Conservation (phyloP, 2,329 filamentous ascomycete species). For the Colletotrichum sp. region DNA sequence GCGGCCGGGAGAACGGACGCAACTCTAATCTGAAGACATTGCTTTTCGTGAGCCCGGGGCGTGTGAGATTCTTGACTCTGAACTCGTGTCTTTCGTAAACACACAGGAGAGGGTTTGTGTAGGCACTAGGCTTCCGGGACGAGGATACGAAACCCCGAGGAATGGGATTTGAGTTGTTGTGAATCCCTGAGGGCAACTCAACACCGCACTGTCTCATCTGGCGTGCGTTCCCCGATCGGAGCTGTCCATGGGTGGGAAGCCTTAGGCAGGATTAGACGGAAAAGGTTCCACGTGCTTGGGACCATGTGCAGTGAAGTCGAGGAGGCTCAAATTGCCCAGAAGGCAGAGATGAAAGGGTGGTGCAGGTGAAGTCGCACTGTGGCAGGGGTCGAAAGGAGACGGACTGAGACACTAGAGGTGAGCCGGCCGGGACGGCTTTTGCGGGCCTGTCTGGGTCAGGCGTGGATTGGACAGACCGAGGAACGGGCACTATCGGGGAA, state of each 20-base stretch:
- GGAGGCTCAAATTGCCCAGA: not conserved
- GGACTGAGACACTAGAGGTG: not conserved
- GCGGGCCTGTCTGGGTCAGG: not conserved
- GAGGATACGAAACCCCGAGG: not conserved
- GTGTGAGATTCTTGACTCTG: not conserved
- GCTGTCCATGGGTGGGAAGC: not conserved
- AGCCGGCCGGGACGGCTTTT: slow-evolving; percentile 10
- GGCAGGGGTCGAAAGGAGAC: slow-evolving; percentile 4
- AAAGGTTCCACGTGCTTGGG: slow-evolving; percentile 13
- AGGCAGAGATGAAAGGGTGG: not conserved
- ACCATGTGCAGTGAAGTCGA: not conserved
- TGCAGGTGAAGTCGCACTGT: not conserved
- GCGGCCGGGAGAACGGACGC: not conserved
- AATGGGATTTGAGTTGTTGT: slow-evolving; percentile 18
- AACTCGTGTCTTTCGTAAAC: not conserved
- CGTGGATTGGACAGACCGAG: not conserved
- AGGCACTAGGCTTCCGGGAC: not conserved
- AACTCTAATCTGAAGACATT: slow-evolving; percentile 16
- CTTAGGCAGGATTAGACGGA: not conserved
- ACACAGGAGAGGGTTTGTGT: not conserved
- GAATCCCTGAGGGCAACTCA: slow-evolving; percentile 17
- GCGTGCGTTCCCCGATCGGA: slow-evolving; percentile 11
- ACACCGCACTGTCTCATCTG: slow-evolving; percentile 15
- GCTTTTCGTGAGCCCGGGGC: not conserved
- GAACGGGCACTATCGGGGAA: not conserved